Evolutionary conservation across 345 rosid genomes (phyloP).

Genomic region (Eucalyptus erythrocorys): DNA sequence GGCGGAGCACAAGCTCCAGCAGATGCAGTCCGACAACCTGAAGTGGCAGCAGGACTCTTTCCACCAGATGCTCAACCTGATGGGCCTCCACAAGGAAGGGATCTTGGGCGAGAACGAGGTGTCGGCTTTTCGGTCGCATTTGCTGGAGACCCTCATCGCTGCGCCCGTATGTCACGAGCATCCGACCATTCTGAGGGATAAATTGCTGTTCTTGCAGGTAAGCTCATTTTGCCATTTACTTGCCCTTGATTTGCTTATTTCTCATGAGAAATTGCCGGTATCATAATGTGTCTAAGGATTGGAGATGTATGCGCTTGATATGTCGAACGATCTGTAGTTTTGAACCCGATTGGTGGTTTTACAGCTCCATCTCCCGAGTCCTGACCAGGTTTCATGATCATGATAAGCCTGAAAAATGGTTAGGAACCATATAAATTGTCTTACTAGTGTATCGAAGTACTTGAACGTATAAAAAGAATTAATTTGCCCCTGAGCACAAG

Average conservation of each 20-base stretch:
- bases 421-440: background rate
- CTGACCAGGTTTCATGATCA: background rate
- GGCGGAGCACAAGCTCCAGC: constrained; percentile 36
- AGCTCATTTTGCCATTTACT: background rate
- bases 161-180: constrained; percentile 46
- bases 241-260: background rate
- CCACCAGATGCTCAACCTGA: constrained; percentile 63
- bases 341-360: background rate
- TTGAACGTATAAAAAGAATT: background rate
- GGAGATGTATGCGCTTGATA: background rate
- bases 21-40: constrained; percentile 63
- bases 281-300: background rate
- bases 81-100: constrained; percentile 63
- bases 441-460: background rate
- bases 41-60: constrained; percentile 82
- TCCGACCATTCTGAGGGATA: constrained; percentile 39
- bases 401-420: background rate
- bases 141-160: constrained; percentile 49
- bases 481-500: background rate
- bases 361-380: background rate
- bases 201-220: constrained; percentile 69
- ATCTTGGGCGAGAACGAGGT: constrained; percentile 45
- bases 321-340: background rate
- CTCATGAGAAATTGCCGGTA: background rate
- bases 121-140: constrained; percentile 38